phyloP scores from a whole-genome alignment of 345 rosid genomes.

The Angophora floribunda region DNA sequence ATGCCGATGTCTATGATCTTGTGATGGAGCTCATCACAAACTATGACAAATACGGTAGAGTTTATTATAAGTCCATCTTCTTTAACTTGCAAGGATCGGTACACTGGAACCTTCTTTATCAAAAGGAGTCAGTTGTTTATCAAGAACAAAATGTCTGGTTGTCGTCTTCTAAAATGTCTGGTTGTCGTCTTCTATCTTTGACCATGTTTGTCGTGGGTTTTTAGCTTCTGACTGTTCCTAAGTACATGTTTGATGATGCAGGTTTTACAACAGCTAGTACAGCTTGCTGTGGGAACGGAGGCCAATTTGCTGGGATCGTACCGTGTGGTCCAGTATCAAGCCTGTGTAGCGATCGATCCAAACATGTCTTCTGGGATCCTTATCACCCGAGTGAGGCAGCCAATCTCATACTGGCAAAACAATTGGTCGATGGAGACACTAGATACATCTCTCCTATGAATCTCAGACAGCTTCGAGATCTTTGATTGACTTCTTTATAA shows the following conservation, averaged over 20 bases:
- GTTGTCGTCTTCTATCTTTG: background rate
- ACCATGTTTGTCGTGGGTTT: background rate
- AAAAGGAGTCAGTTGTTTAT: background rate
- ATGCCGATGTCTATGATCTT: slow-evolving; percentile 67
- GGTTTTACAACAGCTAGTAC: slow-evolving; percentile 38
- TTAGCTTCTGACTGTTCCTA: background rate
- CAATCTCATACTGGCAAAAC: slow-evolving; percentile 51
- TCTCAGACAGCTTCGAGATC: slow-evolving; percentile 60
- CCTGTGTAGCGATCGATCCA: slow-evolving; percentile 49
- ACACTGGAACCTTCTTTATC: background rate
- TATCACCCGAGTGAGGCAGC: slow-evolving; percentile 89
- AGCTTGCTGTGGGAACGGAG: slow-evolving; percentile 84
- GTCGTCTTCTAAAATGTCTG: background rate
- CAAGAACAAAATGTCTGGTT: background rate
- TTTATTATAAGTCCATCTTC: background rate
- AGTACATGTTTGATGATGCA: background rate
- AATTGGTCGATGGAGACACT: slow-evolving; percentile 43
- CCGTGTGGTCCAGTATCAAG: slow-evolving; percentile 85
- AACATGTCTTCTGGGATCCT: slow-evolving; percentile 87
- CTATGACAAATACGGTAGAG: slow-evolving; percentile 48
- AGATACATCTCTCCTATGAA: slow-evolving; percentile 50
- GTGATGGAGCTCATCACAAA: slow-evolving; percentile 85
- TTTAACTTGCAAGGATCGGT: background rate
- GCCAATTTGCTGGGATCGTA: slow-evolving; percentile 76
- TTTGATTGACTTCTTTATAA: slow-evolving; percentile 5